Evolutionary conservation across 106 monocot genomes (phyloP).

Genomic region (Phalaenopsis equestris): DNA sequence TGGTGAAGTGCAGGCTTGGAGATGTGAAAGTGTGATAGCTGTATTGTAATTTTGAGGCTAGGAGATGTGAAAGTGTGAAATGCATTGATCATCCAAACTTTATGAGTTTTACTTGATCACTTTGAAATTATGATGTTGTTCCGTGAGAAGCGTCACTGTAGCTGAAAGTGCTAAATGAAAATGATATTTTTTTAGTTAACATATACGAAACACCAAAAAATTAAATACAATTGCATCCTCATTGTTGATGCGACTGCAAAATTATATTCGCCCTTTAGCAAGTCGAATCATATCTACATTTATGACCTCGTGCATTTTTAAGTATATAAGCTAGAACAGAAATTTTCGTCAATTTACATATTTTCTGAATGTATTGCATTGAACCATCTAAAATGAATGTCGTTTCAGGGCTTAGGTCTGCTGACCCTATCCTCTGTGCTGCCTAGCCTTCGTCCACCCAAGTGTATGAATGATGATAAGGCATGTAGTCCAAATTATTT

Average conservation of each 20-base stretch:
- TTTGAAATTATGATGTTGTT: too few relatives aligned
- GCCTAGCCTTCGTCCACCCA: slow-evolving; percentile 5
- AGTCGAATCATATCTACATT: neutral
- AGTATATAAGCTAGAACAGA: too few relatives aligned
- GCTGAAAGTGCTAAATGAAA: too few relatives aligned
- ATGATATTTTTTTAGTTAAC: too few relatives aligned
- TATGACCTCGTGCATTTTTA: neutral
- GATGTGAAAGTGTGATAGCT: too few relatives aligned
- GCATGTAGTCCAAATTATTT: slow-evolving; percentile 5
- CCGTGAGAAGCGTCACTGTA: too few relatives aligned
- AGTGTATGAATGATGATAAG: too few relatives aligned
- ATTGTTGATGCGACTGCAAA: neutral
- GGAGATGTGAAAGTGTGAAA: too few relatives aligned
- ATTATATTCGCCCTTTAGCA: neutral
- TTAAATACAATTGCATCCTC: neutral
- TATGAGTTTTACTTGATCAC: too few relatives aligned
- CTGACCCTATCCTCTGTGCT: slow-evolving; percentile 38
- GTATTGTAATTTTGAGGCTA: too few relatives aligned
- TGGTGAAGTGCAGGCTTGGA: too few relatives aligned
- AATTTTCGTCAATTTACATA: neutral
- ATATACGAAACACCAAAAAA: neutral
- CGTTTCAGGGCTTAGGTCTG: slow-evolving; percentile 45
- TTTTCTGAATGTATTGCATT: neutral
- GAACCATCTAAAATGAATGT: neutral
- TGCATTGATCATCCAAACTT: too few relatives aligned